These are phyloP conservation scores for Metschnikowia dekortorum DNA, from an alignment of 805 yeast species.

Conservation along the genomic window DNA sequence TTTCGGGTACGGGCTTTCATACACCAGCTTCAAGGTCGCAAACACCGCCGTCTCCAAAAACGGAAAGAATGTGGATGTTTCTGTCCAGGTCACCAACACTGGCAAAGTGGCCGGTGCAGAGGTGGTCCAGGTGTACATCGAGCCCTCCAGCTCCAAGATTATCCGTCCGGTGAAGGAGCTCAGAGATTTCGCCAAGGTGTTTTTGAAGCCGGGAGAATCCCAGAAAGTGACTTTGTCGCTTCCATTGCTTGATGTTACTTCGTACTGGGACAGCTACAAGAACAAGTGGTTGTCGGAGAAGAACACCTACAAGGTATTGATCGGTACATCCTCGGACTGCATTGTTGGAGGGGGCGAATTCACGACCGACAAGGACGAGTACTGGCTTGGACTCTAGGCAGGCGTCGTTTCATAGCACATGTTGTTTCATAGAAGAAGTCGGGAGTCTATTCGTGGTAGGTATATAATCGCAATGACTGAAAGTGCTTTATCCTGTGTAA, in stretches of 20 bases:
- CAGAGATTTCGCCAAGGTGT: slow-evolving; percentile 27
- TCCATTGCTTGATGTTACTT: slow-evolving; percentile 24
- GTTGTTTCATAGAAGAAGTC: no score
- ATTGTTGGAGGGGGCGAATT: slow-evolving; percentile 11
- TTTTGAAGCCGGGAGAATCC: slow-evolving; percentile 17
- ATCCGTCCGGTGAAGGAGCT: slow-evolving; percentile 27
- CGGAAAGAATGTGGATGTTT: slow-evolving; percentile 15
- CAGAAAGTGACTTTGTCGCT: slow-evolving; percentile 16
- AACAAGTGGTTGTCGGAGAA: slow-evolving; percentile 24
- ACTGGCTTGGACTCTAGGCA: slow-evolving; percentile 13
- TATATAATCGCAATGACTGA: background rate
- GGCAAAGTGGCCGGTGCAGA: slow-evolving; percentile 25
- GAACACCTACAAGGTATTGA: slow-evolving; percentile 22
- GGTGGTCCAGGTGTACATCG: slow-evolving; percentile 27
- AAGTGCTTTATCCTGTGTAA: no score
- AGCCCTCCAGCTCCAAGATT: slow-evolving; percentile 16
- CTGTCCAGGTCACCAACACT: slow-evolving; percentile 20
- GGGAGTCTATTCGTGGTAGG: background rate
- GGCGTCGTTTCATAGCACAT: background rate
- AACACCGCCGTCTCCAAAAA: slow-evolving; percentile 14
- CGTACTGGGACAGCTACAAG: slow-evolving; percentile 28
- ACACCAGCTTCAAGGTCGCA: slow-evolving; percentile 21
- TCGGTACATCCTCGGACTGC: slow-evolving; percentile 18
- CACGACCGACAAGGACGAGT: slow-evolving; percentile 4
- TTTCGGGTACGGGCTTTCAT: slow-evolving; percentile 31